Evolutionary conservation across 2,329 filamentous ascomycete genomes (phyloP), one percentile per base, ranked within the genome.

Genomic region (Trichophyton equinum): DNA sequence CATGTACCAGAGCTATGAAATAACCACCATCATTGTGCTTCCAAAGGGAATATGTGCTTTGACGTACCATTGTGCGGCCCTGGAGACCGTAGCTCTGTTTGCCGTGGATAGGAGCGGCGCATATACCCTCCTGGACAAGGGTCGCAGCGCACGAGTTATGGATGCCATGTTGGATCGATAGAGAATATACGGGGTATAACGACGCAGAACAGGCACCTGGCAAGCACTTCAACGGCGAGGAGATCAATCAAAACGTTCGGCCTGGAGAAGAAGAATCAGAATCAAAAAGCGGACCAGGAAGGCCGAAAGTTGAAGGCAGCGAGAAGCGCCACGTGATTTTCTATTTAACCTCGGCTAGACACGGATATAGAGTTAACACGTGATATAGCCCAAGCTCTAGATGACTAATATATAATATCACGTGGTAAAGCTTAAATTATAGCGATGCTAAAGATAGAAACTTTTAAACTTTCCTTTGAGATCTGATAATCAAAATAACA

Each of bases 71-170:
- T 75, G 75, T 57, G 72, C 67, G 62, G 75, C 69, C 61, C 74
- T 73, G 62, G 65, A 70, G 4, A 72, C 66, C 64, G 74, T 67
- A 38, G 73, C 66, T 58, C 70, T 69, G 70, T 72, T 73, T 9
- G 75, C 66, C 57, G 72, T 68, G 60, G 76, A 68, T 49, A 76
- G 72, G 61, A 74, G 66, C 57, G 74, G 70, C 25, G 64, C 67
- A 60, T 71, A 65, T 62, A 69, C 65, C 64, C 71, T 72, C 66
- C 74, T 73, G 65, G 73, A 75, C 67, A 75, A 69, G 58, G 78
- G 76, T 63, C 78, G 75, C 67, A 80, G 67, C 18, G 72, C 71
- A 66, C 76, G 78, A 61, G 73, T 71, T 65, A 81, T 72, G 55
- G 77, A 77, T 61, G 78, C 76, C 79, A 81, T 81, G 58, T 57